Evolutionary conservation across 495 filamentous ascomycete genomes (phyloP), one percentile per base, ranked within the genome.

Genomic region (Penicillium canariense): DNA sequence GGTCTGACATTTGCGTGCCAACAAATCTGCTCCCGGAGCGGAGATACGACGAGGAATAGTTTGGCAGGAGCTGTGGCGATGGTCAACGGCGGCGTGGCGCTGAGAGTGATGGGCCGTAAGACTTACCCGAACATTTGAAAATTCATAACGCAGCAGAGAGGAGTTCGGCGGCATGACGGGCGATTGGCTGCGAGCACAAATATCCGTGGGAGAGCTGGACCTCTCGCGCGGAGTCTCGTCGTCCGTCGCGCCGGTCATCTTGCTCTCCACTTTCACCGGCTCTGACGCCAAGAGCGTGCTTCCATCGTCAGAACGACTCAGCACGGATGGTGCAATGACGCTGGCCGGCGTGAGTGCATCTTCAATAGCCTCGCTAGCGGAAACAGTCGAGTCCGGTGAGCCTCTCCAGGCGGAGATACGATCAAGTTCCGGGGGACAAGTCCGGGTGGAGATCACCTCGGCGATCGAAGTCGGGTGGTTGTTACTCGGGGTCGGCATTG

Each of bases 1-100:
- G 82, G 60, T 96, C 91, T 5, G 92, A 97, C 67, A 90, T 86
- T 62, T 99, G 95, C 9, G 88, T 94, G 40, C 95, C 95, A 28
- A 79, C 77, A 65, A 97, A 99, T 68, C 81, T 89, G 70, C 89
- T 95, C 23, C 93, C 91, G 1, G 92, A 84, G 34, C 90, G 87
- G 22, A 99, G 77, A 68, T 87, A 96, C 5, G 90, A 94, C 6
- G 90, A 95, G 2, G 89, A 74, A 56, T 80, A 72, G 56, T 77
- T 79, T 18, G 79, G 78, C 38, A 75, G 55, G 22, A 79, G 69
- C 72, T 78, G 50, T 39, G 18, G 17, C 22, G 35, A 44, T 42
- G 20, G 54, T 60, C 40, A 61, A 18, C n/a, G 38, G 11, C 56
- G 48, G 44, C 12, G 53, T 48, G 54, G 47, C 30, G 50, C 20